Evolutionary conservation across 2,329 filamentous ascomycete genomes (phyloP).

Genomic region (Colletotrichum somersetense): DNA sequence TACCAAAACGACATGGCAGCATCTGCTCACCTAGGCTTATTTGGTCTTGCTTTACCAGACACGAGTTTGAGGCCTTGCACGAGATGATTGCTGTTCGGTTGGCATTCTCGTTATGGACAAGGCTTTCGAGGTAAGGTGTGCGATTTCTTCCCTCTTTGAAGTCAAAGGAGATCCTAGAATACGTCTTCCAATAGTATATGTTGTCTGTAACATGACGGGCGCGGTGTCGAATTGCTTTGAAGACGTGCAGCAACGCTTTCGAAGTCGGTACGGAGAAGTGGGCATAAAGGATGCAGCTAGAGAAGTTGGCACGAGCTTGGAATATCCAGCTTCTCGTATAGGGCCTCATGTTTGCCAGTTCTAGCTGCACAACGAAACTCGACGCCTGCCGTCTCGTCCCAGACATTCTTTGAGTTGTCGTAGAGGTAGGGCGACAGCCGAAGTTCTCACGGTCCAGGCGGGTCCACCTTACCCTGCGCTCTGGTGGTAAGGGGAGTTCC

Average conservation of each 20-base stretch:
- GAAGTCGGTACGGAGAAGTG: neutral
- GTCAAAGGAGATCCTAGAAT: neutral
- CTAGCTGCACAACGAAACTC: slow-evolving; percentile 17
- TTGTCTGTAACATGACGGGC: neutral
- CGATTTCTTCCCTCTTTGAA: neutral
- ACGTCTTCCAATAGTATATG: neutral
- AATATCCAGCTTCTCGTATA: neutral
- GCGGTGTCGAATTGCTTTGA: neutral
- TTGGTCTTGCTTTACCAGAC: neutral
- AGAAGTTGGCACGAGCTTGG: neutral
- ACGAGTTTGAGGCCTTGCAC: neutral
- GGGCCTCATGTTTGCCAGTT: neutral
- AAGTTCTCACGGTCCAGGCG: neutral
- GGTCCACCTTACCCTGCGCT: slow-evolving; percentile 1
- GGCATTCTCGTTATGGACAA: neutral
- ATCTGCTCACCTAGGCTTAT: too few species aligned
- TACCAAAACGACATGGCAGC: neutral
- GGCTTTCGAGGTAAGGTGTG: neutral
- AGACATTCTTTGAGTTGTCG: neutral
- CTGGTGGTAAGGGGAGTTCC: neutral
- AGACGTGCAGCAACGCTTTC: neutral
- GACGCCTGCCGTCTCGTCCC: slow-evolving; percentile 1
- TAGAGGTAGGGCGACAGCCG: slow-evolving; percentile 2
- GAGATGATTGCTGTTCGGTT: neutral
- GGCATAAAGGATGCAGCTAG: neutral